Evolutionary conservation across 2,329 filamentous ascomycete species (phyloP).

Genomic region (Monosporascus sp.): DNA sequence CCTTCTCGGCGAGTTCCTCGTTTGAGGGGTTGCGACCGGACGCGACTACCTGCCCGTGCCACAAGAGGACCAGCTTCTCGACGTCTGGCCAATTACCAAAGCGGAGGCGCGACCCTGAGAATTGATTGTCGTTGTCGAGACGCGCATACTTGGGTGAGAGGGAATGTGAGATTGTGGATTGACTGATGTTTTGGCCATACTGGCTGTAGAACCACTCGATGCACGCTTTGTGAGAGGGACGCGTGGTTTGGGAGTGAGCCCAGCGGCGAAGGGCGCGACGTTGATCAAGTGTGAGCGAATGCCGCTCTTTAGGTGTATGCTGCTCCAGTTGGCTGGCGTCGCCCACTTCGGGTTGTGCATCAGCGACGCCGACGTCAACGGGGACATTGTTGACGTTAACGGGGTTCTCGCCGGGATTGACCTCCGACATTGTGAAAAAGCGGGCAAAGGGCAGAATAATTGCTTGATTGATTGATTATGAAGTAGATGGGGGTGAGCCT

Average conservation of each 20-base stretch:
- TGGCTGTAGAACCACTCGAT: slow-evolving; percentile 58
- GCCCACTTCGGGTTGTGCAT: not conserved
- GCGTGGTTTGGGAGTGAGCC: slow-evolving; percentile 51
- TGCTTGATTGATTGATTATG: not conserved
- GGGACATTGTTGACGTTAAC: not conserved
- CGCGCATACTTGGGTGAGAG: slow-evolving; percentile 58
- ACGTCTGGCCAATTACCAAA: slow-evolving; percentile 62
- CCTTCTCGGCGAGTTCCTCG: slow-evolving; percentile 58
- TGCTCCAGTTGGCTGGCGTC: not conserved
- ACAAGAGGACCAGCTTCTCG: slow-evolving; percentile 79
- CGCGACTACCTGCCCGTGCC: slow-evolving; percentile 42
- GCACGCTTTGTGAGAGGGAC: slow-evolving; percentile 56
- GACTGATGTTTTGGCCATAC: slow-evolving; percentile 56
- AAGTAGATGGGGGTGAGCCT: not conserved
- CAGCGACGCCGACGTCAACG: not conserved
- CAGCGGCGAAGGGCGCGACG: slow-evolving; percentile 55
- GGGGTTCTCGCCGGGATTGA: not conserved
- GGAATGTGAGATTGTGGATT: slow-evolving; percentile 59
- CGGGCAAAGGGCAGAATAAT: not conserved
- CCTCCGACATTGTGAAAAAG: not conserved
- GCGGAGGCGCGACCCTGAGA: slow-evolving; percentile 56
- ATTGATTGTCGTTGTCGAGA: slow-evolving; percentile 55
- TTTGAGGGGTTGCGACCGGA: slow-evolving; percentile 55
- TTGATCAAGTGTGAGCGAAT: slow-evolving; percentile 58
- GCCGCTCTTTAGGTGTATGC: slow-evolving; percentile 42